Evolutionary conservation across 2,329 filamentous ascomycete genomes (phyloP), one percentile per base, ranked within the genome.

Genomic region (Penicillium thymicola): DNA sequence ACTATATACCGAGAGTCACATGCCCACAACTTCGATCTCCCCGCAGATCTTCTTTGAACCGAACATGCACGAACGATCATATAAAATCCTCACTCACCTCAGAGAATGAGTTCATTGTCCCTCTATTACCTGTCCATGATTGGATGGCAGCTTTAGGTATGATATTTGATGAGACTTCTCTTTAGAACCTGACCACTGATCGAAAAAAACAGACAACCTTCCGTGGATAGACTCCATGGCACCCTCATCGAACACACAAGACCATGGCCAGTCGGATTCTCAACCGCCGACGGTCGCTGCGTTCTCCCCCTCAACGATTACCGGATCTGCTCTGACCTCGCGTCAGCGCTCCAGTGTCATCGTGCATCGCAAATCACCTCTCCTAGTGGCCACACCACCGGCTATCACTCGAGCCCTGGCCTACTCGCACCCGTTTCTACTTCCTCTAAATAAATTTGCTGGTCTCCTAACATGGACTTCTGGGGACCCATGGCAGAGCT

Each of bases 401-500:
- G 90, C 96, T 71, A 88, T 99, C 72, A 99, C 94, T 2, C 86
- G 94, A 65, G 92, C 93, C 14, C 82, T 99, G 58, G 93, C 93
- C 62, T 97, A 97, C 73, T 96, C 92, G 61, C 93, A 99, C 71
- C 92, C 94, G 0, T 97, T 97, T 71, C 81, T 99, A 8, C 79
- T 96, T 8, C 92, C 92, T 6, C 79, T 97, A 55, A 97, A 97
- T 73, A 89, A 89, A 70, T 75, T 96, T 16, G 88, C 84, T 3
- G 94, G 93, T 0, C 78, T 99, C 59, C 70, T 99, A 61, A 96
- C 90, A 77, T 99, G 94, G 94, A 96, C 91, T 9, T 92, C 89
- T 0, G 89, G 85, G 38, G 94, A 99, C 71, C 87, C 92, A 0
- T 99, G 93, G 93, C 92, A 97, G 79, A 97, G 92, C 79, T 99